Evolutionary conservation across 2,329 filamentous ascomycete species (phyloP).

Genomic region (Aspergillus pseudoterreus): DNA sequence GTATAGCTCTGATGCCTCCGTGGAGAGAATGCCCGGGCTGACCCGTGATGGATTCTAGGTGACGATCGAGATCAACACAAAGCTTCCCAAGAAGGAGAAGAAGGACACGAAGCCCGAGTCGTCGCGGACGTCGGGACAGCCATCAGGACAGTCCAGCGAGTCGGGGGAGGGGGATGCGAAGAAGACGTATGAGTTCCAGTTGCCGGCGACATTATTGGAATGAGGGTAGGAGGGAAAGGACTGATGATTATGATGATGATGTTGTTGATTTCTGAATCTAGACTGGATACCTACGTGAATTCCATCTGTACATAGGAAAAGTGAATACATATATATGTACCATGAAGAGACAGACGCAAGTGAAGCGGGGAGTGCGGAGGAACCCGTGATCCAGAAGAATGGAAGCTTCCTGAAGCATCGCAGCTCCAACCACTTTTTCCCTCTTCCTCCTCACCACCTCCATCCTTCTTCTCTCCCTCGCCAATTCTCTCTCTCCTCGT

Average conservation of each 20-base stretch:
- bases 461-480: slow-evolving; percentile 11
- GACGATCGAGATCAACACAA: slow-evolving; percentile 47
- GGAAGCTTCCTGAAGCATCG: slow-evolving; percentile 41
- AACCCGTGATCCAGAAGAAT: slow-evolving; percentile 15
- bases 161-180: slow-evolving; percentile 7
- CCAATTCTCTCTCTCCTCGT: slow-evolving; percentile 4
- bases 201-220: slow-evolving; percentile 24
- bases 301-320: neutral
- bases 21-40: neutral
- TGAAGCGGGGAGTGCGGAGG: neutral
- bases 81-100: slow-evolving; percentile 38
- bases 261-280: neutral
- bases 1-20: slow-evolving; percentile 42
- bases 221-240: neutral
- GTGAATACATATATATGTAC: neutral
- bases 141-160: slow-evolving; percentile 3
- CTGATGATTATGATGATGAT: neutral
- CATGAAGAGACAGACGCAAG: neutral
- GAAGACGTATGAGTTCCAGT: slow-evolving; percentile 21
- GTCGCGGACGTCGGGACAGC: slow-evolving; percentile 8
- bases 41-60: slow-evolving; percentile 24
- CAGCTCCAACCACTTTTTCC: slow-evolving; percentile 5
- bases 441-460: slow-evolving; percentile 13
- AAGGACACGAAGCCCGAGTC: slow-evolving; percentile 11
- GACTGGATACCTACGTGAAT: neutral